Evolutionary conservation across 768 basidiomycete genomes (phyloP).

Genomic region (Kwoniella bestiolae): DNA sequence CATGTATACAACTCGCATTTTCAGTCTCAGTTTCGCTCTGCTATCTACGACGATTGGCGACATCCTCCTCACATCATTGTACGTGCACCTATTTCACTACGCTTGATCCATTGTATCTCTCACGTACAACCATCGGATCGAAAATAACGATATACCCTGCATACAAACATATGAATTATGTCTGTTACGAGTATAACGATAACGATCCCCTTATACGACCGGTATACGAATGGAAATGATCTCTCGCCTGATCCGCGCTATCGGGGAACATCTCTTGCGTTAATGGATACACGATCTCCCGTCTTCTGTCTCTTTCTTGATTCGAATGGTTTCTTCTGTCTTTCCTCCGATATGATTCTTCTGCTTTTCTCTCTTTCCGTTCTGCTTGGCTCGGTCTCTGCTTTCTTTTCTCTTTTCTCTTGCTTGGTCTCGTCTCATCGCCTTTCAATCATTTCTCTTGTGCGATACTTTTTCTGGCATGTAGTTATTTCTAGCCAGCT

Average conservation of each 20-base stretch:
- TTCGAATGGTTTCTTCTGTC: not conserved
- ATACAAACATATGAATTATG: not conserved
- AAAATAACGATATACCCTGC: conserved; percentile 2
- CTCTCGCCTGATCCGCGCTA: not conserved
- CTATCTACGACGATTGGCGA: not conserved
- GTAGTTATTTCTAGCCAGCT: conserved; percentile 18
- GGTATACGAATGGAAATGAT: not conserved
- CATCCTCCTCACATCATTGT: not conserved
- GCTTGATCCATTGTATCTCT: not conserved
- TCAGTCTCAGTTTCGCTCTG: not conserved
- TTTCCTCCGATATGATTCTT: not conserved
- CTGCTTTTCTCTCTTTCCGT: not conserved
- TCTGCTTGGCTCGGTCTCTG: not conserved
- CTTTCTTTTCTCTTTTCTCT: not conserved
- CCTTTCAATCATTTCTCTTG: not conserved
- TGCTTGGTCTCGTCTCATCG: not conserved
- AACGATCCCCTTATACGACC: conserved; percentile 2
- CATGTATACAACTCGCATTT: not conserved
- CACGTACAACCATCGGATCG: not conserved
- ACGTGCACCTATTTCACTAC: not conserved
- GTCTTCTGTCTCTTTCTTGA: not conserved
- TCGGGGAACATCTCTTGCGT: no score
- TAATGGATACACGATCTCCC: not conserved
- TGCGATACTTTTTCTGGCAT: conserved; percentile 8
- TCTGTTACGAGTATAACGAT: conserved; percentile 6